phyloP scores from a whole-genome alignment of 2,329 filamentous ascomycete genomes.

The Aspergillus ochraceus region DNA sequence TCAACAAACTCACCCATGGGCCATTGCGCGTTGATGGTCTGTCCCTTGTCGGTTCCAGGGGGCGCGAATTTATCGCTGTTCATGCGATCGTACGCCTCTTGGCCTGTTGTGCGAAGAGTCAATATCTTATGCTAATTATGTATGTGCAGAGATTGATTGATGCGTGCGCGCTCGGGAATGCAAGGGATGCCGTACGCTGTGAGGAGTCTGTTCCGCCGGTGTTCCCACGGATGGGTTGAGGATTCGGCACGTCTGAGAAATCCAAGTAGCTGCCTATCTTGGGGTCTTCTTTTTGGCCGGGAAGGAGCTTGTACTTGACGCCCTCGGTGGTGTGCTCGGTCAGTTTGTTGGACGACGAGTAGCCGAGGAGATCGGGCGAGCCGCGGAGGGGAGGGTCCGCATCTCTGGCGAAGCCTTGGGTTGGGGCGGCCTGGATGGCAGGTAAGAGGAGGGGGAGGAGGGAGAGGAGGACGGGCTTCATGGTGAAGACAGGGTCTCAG shows the following conservation, averaged over 20 bases:
- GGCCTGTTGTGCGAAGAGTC: slow-evolving; percentile 27
- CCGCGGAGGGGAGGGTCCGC: slow-evolving; percentile 31
- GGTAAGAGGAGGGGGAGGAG: slow-evolving; percentile 5
- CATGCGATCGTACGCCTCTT: slow-evolving; percentile 52
- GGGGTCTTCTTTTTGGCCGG: slow-evolving; percentile 52
- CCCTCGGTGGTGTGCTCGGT: slow-evolving; percentile 37
- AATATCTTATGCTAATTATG: too few relatives aligned
- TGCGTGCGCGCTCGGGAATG: neutral
- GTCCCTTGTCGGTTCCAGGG: slow-evolving; percentile 51
- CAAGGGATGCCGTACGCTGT: slow-evolving; percentile 37
- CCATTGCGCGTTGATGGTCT: slow-evolving; percentile 51
- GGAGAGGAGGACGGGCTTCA: slow-evolving; percentile 13
- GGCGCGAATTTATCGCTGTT: slow-evolving; percentile 58
- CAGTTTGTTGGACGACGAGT: slow-evolving; percentile 38
- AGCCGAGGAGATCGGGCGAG: slow-evolving; percentile 37
- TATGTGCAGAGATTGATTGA: too few relatives aligned
- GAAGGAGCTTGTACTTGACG: slow-evolving; percentile 45
- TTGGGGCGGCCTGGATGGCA: slow-evolving; percentile 16
- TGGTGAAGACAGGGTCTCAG: neutral
- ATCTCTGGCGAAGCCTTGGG: neutral
- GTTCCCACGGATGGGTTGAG: slow-evolving; percentile 57
- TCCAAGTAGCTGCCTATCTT: slow-evolving; percentile 56
- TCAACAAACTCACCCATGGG: slow-evolving; percentile 45
- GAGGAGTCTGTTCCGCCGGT: slow-evolving; percentile 55
- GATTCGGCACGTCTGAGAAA: slow-evolving; percentile 52